Evolutionary conservation across 2,329 filamentous ascomycete genomes (phyloP).

Genomic region (Fusarium sp.): DNA sequence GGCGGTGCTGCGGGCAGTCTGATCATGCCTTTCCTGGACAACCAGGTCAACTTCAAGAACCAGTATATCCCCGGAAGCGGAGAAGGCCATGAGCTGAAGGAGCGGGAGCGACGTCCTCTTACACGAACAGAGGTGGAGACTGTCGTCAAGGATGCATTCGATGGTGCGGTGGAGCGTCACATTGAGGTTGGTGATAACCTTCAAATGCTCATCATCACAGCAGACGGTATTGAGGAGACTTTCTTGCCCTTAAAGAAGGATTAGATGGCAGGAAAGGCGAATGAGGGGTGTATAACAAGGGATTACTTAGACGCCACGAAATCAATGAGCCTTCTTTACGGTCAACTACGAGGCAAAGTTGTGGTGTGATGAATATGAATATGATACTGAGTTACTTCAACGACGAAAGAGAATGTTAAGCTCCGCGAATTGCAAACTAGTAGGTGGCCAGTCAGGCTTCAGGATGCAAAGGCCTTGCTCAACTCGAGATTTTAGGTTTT

Average conservation of each 20-base stretch:
- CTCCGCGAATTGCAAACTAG: not conserved
- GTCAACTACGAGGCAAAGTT: not conserved
- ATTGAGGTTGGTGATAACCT: conserved; percentile 97
- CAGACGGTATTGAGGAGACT: conserved; percentile 86
- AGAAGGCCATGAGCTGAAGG: conserved; percentile 80
- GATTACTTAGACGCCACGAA: conserved; percentile 37
- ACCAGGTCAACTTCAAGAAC: conserved; percentile 99
- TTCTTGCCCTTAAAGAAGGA: conserved; percentile 89
- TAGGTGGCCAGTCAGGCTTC: not conserved
- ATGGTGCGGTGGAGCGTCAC: conserved; percentile 96
- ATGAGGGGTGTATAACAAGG: conserved; percentile 46
- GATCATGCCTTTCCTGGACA: conserved; percentile 99
- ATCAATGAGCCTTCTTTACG: conserved; percentile 31
- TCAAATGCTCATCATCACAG: conserved; percentile 94
- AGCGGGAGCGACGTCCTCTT: conserved; percentile 75
- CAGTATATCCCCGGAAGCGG: conserved; percentile 92
- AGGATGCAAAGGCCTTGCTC: not conserved
- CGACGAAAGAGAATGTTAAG: not conserved
- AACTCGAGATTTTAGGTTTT: not conserved
- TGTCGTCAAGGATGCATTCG: conserved; percentile 96
- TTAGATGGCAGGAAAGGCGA: conserved; percentile 55
- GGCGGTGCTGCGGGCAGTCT: conserved; percentile 91
- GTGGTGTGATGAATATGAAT: conserved; percentile 1
- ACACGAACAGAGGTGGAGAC: conserved; percentile 79
- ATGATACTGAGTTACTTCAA: not conserved